phyloP scores from a whole-genome alignment of 345 rosid genomes.

The Viola odorata region DNA sequence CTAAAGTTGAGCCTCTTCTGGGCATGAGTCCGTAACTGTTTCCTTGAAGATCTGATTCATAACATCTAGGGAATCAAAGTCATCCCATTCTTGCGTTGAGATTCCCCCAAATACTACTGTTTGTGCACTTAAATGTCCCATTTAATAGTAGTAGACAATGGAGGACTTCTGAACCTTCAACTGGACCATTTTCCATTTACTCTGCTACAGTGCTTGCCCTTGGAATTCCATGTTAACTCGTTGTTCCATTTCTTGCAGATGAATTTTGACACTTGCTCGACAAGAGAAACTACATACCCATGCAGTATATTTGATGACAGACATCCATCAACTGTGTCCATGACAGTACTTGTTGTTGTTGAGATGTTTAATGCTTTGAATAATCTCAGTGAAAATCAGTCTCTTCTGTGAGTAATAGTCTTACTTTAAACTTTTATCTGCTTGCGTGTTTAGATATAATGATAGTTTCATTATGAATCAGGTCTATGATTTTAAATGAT shows the following conservation, averaged over 20 bases:
- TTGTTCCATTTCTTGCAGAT: slow-evolving; percentile 47
- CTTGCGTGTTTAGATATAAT: background rate
- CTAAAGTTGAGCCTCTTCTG: slow-evolving; percentile 2
- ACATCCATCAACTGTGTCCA: slow-evolving; percentile 94
- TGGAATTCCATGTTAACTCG: background rate
- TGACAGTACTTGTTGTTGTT: slow-evolving; percentile 99
- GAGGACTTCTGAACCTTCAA: too few relatives aligned
- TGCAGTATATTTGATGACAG: slow-evolving; percentile 90
- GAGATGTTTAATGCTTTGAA: slow-evolving; percentile 99
- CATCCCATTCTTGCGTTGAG: background rate
- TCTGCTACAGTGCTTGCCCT: background rate
- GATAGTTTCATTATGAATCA: background rate
- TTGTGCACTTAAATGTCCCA: too few relatives aligned
- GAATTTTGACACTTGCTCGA: slow-evolving; percentile 83
- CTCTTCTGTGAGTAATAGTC: slow-evolving; percentile 67
- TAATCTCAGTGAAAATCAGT: slow-evolving; percentile 98
- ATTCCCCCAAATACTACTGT: too few relatives aligned
- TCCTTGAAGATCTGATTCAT: background rate
- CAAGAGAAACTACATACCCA: slow-evolving; percentile 79
- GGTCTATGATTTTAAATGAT: background rate
- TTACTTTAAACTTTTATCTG: background rate
- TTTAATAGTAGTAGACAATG: too few relatives aligned
- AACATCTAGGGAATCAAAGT: too few relatives aligned
- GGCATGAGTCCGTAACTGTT: background rate
- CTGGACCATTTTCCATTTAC: background rate